These are phyloP conservation scores for Macadamia tetraphylla DNA, from an alignment of 164 flowering plant genomes.

Conservation along the genomic window DNA sequence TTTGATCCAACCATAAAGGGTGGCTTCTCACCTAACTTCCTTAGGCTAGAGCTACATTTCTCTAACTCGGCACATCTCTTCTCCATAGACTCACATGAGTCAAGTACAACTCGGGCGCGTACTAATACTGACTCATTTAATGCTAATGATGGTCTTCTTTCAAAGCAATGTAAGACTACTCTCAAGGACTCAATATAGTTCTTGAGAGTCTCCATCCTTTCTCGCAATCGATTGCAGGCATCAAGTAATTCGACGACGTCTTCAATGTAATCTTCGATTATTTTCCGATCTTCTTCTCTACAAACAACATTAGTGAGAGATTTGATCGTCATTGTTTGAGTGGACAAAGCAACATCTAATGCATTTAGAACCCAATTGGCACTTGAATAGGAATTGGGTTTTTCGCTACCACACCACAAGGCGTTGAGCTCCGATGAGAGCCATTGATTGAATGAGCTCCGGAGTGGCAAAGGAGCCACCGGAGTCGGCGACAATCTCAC, in stretches of 20 bases:
- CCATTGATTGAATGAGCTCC: slow-evolving; percentile 13
- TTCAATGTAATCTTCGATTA: slow-evolving; percentile 19
- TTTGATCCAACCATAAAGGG: background rate
- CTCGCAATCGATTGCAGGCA: slow-evolving; percentile 22
- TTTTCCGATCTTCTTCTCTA: background rate
- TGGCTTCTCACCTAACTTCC: slow-evolving; percentile 20
- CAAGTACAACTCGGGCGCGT: slow-evolving; percentile 10
- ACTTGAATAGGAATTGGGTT: background rate
- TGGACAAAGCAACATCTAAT: slow-evolving; percentile 9
- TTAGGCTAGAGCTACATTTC: slow-evolving; percentile 15
- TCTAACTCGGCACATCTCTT: slow-evolving; percentile 17
- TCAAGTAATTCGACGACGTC: slow-evolving; percentile 25
- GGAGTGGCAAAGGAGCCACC: slow-evolving; percentile 26
- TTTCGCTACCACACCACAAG: background rate
- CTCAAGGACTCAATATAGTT: slow-evolving; percentile 17
- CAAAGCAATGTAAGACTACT: slow-evolving; percentile 17
- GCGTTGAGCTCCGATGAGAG: slow-evolving; percentile 12
- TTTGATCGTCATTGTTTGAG: slow-evolving; percentile 19
- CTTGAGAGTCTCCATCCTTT: slow-evolving; percentile 13
- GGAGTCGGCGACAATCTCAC: slow-evolving; percentile 8
- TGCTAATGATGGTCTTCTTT: slow-evolving; percentile 1
- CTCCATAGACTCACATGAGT: slow-evolving; percentile 18
- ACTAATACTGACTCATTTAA: slow-evolving; percentile 11
- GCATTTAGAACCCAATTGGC: slow-evolving; percentile 15
- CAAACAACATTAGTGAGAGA: background rate